These are phyloP conservation scores for Begonia loranthoides DNA, from an alignment of 306 rosid species.

Conservation along the genomic window DNA sequence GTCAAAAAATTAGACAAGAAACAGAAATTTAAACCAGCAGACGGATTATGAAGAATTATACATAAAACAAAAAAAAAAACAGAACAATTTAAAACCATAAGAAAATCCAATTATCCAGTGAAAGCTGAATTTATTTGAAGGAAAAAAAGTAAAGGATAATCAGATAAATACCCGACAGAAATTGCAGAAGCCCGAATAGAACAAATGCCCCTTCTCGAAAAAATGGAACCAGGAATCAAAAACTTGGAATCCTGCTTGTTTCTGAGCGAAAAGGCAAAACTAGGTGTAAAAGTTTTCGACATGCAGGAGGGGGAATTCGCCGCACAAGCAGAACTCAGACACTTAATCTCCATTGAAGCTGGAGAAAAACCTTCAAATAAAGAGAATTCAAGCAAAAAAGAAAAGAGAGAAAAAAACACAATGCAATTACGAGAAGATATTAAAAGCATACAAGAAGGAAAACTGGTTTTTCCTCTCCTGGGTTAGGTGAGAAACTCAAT, in stretches of 20 bases:
- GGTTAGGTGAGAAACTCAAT: not conserved
- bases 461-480: not conserved
- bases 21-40: no score
- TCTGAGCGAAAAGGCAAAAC: slow-evolving; percentile 1
- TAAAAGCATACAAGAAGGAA: not conserved
- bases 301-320: not conserved
- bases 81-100: no score
- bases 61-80: no score
- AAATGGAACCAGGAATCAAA: not conserved
- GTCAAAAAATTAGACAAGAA: no score
- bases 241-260: not conserved
- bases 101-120: no score
- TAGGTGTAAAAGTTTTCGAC: slow-evolving; percentile 2
- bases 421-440: not conserved
- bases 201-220: not conserved
- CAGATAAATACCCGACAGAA: slow-evolving; percentile 5
- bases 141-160: not conserved
- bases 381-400: not conserved
- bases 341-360: slow-evolving; percentile 1
- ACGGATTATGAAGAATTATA: no score
- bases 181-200: slow-evolving; percentile 9
- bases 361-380: not conserved
- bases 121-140: no score
- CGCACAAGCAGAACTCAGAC: slow-evolving; percentile 1
- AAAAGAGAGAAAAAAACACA: not conserved